A percentile compares a stretch with the other conserved stretches of the same genome.
Conservation (phyloP, 495 filamentous ascomycete genomes). For the Glarea lozoyensis region DNA sequence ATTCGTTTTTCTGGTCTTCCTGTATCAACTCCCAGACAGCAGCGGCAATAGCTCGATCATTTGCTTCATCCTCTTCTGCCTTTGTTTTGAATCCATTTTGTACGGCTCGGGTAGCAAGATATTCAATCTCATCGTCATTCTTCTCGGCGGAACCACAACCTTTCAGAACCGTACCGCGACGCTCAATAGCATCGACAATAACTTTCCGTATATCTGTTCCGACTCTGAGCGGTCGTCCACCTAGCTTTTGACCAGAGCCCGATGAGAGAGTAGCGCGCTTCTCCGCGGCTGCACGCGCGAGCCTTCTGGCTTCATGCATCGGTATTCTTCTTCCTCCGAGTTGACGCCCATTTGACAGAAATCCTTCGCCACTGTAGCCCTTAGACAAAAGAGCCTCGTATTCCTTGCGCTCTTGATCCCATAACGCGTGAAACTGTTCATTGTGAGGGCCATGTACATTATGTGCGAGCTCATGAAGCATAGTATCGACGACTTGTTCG, state of each 20-base stretch:
- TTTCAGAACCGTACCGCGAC: constrained; percentile 54
- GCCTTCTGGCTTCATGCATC: constrained; percentile 64
- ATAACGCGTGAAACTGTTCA: constrained; percentile 69
- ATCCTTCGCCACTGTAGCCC: constrained; percentile 90
- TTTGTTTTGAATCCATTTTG: constrained; percentile 71
- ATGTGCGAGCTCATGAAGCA: constrained; percentile 95
- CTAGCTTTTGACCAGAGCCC: constrained; percentile 66
- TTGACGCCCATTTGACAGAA: constrained; percentile 64
- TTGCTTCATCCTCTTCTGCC: constrained; percentile 82
- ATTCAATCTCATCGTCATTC: constrained; percentile 44
- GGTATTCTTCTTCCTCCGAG: constrained; percentile 64
- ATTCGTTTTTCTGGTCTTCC: constrained; percentile 62
- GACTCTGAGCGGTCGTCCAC: constrained; percentile 50
- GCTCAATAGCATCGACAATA: constrained; percentile 63
- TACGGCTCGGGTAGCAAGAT: constrained; percentile 57
- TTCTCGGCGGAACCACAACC: constrained; percentile 68
- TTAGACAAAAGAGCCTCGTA: constrained; percentile 63
- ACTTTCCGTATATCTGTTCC: constrained; percentile 67
- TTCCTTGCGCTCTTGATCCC: constrained; percentile 83
- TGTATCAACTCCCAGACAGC: constrained; percentile 83
- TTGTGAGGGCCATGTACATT: constrained; percentile 80
- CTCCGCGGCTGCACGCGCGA: constrained; percentile 69
- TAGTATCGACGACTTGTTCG: constrained; percentile 77
- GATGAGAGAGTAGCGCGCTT: constrained; percentile 47
- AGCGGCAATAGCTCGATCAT: constrained; percentile 81